phyloP scores from a whole-genome alignment of 2,329 filamentous ascomycete species.

The Dryadomyces quercivorus region DNA sequence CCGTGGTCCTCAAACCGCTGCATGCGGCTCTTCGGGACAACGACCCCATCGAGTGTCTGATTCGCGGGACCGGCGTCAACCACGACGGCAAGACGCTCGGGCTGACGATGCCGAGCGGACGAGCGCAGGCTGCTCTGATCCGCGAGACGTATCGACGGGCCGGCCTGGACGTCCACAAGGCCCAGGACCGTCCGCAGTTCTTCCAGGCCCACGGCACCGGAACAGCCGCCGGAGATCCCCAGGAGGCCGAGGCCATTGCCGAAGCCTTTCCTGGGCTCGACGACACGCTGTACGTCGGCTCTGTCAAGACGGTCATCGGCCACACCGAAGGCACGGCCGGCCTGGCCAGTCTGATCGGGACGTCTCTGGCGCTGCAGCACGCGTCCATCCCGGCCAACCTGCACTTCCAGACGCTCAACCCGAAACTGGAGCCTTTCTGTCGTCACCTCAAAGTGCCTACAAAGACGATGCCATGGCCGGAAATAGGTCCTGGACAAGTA shows the following conservation, averaged over 20 bases:
- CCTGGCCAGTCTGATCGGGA: conserved; percentile 20
- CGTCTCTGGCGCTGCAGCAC: conserved; percentile 17
- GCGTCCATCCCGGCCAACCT: conserved; percentile 18
- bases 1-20: conserved; percentile 24
- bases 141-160: conserved; percentile 24
- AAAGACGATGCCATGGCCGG: conserved; percentile 6
- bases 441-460: conserved; percentile 14
- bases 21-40: conserved; percentile 24
- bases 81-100: conserved; percentile 23
- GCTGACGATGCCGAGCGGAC: conserved; percentile 23
- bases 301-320: conserved; percentile 19
- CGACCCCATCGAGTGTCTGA: conserved; percentile 21
- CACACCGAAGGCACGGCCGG: conserved; percentile 12
- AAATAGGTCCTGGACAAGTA: conserved; percentile 17
- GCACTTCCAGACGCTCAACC: conserved; percentile 17
- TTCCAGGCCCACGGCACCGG: conserved; percentile 25
- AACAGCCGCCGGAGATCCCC: conserved; percentile 27
- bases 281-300: conserved; percentile 14
- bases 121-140: conserved; percentile 27
- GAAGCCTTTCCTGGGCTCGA: conserved; percentile 11
- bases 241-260: conserved; percentile 27
- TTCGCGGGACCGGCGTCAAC: conserved; percentile 19
- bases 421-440: conserved; percentile 15
- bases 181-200: conserved; percentile 16
- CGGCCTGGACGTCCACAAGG: conserved; percentile 19